Evolutionary conservation across 768 basidiomycete genomes (phyloP).

Genomic region (Pleurotus djamor): DNA sequence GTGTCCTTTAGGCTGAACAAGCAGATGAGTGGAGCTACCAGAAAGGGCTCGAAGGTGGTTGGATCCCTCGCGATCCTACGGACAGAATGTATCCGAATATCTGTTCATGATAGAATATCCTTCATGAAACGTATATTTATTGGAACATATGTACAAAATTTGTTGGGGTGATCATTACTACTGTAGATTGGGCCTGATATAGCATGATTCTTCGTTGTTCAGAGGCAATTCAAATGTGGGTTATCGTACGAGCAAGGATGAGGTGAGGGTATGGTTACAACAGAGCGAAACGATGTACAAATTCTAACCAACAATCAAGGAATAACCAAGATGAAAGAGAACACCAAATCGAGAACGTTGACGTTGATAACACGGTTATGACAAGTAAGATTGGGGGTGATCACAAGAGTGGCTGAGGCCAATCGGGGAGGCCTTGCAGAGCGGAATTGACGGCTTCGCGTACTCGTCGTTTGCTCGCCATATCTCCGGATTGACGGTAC

Average conservation of each 20-base stretch:
- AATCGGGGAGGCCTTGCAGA: constrained; percentile 68
- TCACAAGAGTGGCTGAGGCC: constrained; percentile 47
- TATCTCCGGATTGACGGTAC: constrained; percentile 73
- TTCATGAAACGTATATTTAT: not conserved
- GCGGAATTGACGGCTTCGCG: constrained; percentile 80
- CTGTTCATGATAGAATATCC: constrained; percentile 33
- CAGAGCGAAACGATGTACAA: too few relatives aligned
- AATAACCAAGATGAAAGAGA: too few relatives aligned
- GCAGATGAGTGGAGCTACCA: constrained; percentile 79
- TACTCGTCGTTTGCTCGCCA: constrained; percentile 70
- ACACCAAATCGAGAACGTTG: too few relatives aligned
- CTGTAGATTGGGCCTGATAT: too few relatives aligned
- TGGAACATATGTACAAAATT: too few relatives aligned
- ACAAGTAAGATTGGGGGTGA: not conserved
- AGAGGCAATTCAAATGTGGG: too few relatives aligned
- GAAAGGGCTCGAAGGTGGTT: constrained; percentile 70
- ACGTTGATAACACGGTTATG: too few relatives aligned
- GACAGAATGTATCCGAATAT: constrained; percentile 62
- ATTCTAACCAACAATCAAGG: too few relatives aligned
- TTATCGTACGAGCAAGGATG: too few relatives aligned
- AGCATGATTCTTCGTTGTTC: too few relatives aligned
- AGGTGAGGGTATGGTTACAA: too few relatives aligned
- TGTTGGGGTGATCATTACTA: too few relatives aligned
- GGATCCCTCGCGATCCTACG: constrained; percentile 74
- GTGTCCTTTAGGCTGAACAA: constrained; percentile 48